phyloP scores from a whole-genome alignment of 495 filamentous ascomycete species.

The Lophiotrema nucula region DNA sequence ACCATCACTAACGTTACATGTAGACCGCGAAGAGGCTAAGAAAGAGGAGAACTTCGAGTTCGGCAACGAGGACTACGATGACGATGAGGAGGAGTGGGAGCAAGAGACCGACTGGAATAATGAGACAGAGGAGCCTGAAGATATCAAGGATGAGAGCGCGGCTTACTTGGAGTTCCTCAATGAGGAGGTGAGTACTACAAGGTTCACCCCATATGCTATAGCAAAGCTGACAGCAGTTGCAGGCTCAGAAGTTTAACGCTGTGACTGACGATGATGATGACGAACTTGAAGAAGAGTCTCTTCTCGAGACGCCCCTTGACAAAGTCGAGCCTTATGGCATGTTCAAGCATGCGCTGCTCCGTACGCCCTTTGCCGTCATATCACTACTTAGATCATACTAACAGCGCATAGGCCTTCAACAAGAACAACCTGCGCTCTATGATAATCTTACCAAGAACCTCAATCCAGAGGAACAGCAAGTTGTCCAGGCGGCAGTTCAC shows the following conservation, averaged over 20 bases:
- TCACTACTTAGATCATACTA: conserved; percentile 22
- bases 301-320: conserved; percentile 91
- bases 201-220: too few relatives aligned
- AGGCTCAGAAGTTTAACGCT: conserved; percentile 80
- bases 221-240: conserved; percentile 9
- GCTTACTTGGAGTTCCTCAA: conserved; percentile 96
- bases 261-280: conserved; percentile 78
- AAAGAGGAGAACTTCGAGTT: conserved; percentile 81
- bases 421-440: conserved; percentile 88
- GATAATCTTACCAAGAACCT: conserved; percentile 74
- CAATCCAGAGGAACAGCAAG: conserved; percentile 72
- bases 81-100: conserved; percentile 71
- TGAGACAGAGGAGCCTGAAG: conserved; percentile 59
- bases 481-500: conserved; percentile 76
- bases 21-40: conserved; percentile 89
- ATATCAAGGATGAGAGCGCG: conserved; percentile 82
- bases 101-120: conserved; percentile 64
- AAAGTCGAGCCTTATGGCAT: conserved; percentile 89
- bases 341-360: conserved; percentile 76
- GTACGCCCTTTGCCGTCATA: conserved; percentile 54
- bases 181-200: conserved; percentile 65
- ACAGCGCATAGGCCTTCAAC: conserved; percentile 67
- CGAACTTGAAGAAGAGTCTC: conserved; percentile 83
- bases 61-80: conserved; percentile 54
- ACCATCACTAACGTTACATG: conserved; percentile 33